Evolutionary conservation across 2,329 filamentous ascomycete species (phyloP), one percentile per base, ranked within the genome.

Genomic region (Sporothrix protearum): DNA sequence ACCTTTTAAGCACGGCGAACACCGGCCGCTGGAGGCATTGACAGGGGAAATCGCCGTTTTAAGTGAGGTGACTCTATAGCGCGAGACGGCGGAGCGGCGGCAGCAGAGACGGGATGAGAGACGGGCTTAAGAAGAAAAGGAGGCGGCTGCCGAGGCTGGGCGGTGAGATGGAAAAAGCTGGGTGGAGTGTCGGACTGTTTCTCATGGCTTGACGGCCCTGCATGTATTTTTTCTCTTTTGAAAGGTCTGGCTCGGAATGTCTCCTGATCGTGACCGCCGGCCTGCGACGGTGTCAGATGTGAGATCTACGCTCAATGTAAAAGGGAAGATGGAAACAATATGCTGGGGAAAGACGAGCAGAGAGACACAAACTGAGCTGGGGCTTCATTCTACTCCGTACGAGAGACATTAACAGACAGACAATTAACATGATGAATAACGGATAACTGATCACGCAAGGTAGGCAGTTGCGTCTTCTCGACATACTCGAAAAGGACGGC

Each of bases 41-140:
- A 12, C 39, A 42, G 39, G 39, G 39, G 39, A 8, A 12, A 42
- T 42, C 39, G 47, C 47, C 47, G 47, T 19, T 55, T 22, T 55
- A 22, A 22, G 53, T 28, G 25, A 28, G 28, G 53, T 14, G 53
- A 6, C 12, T 16, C 53, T 28, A 8, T 33, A 79, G 64, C 77
- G 73, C 64, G 75, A 76, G 33, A 79, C 79, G 70, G 75, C 76
- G 39, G 73, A 74, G 19, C 73, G 73, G n/a, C 78, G 76, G 70
- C 69, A 75, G 71, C 70, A 72, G 57, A 59, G 55, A 57, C 70
- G 63, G 51, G 70, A 70, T 42, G 68, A 64, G 49, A 73, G 72
- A 39, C 57, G 47, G 57, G 39, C 19, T 7, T 1, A 45, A 16
- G 33, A 45, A 16, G 25, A 47, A n/a, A n/a, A n/a, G n/a, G n/a